phyloP scores from a whole-genome alignment of 805 yeast species.

The Kodamaea jinghongensis region DNA sequence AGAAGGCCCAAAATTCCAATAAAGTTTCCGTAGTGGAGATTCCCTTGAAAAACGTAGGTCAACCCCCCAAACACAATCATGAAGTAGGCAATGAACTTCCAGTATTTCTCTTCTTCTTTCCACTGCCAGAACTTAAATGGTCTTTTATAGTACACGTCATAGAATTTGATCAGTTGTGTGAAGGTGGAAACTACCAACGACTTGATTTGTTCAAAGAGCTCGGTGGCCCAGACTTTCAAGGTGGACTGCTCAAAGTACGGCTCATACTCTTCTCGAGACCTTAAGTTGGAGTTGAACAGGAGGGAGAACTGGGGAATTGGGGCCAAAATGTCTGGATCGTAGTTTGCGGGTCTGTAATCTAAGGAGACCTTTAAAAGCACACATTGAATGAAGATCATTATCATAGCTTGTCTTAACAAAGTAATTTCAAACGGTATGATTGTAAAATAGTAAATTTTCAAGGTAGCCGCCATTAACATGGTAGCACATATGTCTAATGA shows the following conservation, averaged over 20 bases:
- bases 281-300: constrained; percentile 21
- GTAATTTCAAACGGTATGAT: constrained; percentile 82
- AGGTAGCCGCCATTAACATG: constrained; percentile 73
- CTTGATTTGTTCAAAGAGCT: neutral
- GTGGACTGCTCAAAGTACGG: neutral
- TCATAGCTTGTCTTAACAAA: constrained; percentile 69
- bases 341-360: constrained; percentile 45
- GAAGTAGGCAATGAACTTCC: constrained; percentile 59
- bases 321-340: constrained; percentile 32
- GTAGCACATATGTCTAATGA: constrained; percentile 92
- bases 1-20: constrained; percentile 66
- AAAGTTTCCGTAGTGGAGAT: constrained; percentile 41
- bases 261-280: neutral
- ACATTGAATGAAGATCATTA: constrained; percentile 82
- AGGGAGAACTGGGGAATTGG: constrained; percentile 27
- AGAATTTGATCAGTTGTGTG: constrained; percentile 48
- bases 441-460: constrained; percentile 73
- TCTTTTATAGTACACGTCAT: constrained; percentile 67
- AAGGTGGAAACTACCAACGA: constrained; percentile 7
- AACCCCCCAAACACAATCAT: constrained; percentile 36
- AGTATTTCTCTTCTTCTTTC: constrained; percentile 56
- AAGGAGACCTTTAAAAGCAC: constrained; percentile 63
- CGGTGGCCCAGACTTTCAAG: neutral
- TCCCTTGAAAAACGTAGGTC: constrained; percentile 39
- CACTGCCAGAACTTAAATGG: constrained; percentile 85